Percentiles rank a stretch among this genome's conserved stretches.
Evolutionary conservation across 179 eudicot species (phyloP).

Genomic region (Monotropa hypopitys): DNA sequence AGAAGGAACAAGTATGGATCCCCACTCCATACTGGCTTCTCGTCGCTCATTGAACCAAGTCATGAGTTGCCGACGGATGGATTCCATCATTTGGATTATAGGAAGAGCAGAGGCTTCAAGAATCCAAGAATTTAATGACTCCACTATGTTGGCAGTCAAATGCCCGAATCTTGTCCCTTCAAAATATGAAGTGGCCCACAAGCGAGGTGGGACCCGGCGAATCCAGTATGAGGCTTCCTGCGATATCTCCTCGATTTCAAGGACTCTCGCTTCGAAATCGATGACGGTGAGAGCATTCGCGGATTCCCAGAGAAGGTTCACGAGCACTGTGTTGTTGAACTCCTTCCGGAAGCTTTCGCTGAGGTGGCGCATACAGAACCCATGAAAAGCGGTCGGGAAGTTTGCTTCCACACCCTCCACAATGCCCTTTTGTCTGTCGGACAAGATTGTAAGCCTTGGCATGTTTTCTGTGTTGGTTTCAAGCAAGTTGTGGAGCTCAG

Average conservation of each 20-base stretch:
- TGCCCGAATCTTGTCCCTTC: conserved; percentile 59
- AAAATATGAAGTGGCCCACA: conserved; percentile 63
- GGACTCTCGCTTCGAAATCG: conserved; percentile 43
- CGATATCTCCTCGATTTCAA: conserved; percentile 44
- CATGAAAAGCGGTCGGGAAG: conserved; percentile 59
- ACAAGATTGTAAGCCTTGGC: conserved; percentile 68
- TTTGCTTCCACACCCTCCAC: conserved; percentile 50
- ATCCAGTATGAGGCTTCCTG: conserved; percentile 48
- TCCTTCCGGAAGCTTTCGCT: conserved; percentile 56
- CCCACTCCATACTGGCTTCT: conserved; percentile 36
- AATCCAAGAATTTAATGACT: conserved; percentile 46
- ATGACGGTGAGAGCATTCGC: conserved; percentile 47
- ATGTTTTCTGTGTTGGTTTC: conserved; percentile 58
- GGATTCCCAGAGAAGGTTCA: conserved; percentile 62
- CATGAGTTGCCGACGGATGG: conserved; percentile 47
- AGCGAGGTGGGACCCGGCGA: conserved; percentile 47
- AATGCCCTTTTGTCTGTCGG: conserved; percentile 50
- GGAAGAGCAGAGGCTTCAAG: conserved; percentile 60
- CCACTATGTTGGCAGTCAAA: conserved; percentile 41
- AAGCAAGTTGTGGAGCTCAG: conserved; percentile 60
- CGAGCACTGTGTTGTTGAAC: conserved; percentile 47
- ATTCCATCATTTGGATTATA: conserved; percentile 66
- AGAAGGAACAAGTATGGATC: conserved; percentile 53
- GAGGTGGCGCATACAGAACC: conserved; percentile 51
- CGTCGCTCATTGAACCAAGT: conserved; percentile 68